Evolutionary conservation across 768 basidiomycete genomes (phyloP), one percentile per base, ranked within the genome.

Genomic region (Paxillus ammoniavirescens): DNA sequence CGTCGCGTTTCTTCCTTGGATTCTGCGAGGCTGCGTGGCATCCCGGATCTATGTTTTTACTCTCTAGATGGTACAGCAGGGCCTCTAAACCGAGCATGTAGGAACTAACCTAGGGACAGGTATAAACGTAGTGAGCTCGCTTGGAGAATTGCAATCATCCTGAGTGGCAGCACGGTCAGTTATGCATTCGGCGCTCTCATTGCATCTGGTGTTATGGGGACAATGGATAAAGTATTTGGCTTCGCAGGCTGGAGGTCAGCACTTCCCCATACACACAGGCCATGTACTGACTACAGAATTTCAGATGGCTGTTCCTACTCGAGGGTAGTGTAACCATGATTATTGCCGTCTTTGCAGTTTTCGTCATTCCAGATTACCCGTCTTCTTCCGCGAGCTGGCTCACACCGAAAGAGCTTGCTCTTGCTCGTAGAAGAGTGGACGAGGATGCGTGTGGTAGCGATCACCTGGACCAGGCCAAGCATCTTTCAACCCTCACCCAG

Each of bases 141-240:
- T 21, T 55, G 72, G 31, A n/a, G 74, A n/a, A 7, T 78, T n/a
- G 82, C 86, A 6, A 66, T 85, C 45, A 74, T 89, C 15, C 81
- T 79, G 38, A 86, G 84, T 54, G 88, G 89, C n/a, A 82, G 75
- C 60, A 72, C 91, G 6, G 81, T 89, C 50, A 83, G 81, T 44
- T 92, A 91, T 74, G 88, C 87, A 2, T 89, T 91, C 67, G 89
- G 89, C 4, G 77, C 87, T 0, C 72, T 91, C 18, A 79, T 93
- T 47, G 87, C 88, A 5, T 85, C 86, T 23, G 84, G 81, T 9
- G 87, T 91, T 48, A 76, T 91, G 10, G 74, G 77, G 52, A 71
- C 72, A 13, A 87, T 91, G 84, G 78, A 88, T 40, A 84, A 83
- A 4, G 76, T 74, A 55, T 70, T 82, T n/a, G 88, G 88, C 0